Conservation (phyloP, 441 rosid genomes). For the Gossypium gossypioides region DNA sequence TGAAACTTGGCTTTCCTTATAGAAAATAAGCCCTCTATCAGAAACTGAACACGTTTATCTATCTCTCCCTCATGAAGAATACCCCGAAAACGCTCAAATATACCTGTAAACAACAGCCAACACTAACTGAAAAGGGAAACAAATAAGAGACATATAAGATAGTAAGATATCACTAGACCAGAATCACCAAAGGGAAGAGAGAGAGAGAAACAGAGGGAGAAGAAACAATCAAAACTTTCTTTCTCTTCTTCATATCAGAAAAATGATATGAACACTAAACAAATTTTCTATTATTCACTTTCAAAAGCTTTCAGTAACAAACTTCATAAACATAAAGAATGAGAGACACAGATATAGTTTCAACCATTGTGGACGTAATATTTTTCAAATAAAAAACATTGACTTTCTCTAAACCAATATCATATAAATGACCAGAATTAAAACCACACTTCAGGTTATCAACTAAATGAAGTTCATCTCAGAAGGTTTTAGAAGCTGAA, state of each 20-base stretch:
- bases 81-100: constrained; percentile 83
- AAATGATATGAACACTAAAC: background rate
- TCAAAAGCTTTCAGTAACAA: background rate
- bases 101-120: constrained; percentile 36
- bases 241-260: background rate
- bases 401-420: background rate
- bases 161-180: background rate
- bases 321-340: background rate
- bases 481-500: background rate
- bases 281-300: background rate
- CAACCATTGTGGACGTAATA: background rate
- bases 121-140: background rate
- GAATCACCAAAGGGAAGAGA: background rate
- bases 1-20: constrained; percentile 75
- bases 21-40: constrained; percentile 83
- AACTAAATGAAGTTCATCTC: background rate
- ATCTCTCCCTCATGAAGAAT: constrained; percentile 95
- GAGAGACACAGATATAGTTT: background rate
- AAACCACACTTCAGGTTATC: background rate
- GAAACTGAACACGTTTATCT: constrained; percentile 78
- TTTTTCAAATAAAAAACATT: background rate
- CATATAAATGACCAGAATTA: background rate
- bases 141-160: background rate
- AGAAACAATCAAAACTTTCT: background rate
- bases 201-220: background rate